Conservation (phyloP, 2,329 filamentous ascomycete species). For the Intubia oerlemansii region DNA sequence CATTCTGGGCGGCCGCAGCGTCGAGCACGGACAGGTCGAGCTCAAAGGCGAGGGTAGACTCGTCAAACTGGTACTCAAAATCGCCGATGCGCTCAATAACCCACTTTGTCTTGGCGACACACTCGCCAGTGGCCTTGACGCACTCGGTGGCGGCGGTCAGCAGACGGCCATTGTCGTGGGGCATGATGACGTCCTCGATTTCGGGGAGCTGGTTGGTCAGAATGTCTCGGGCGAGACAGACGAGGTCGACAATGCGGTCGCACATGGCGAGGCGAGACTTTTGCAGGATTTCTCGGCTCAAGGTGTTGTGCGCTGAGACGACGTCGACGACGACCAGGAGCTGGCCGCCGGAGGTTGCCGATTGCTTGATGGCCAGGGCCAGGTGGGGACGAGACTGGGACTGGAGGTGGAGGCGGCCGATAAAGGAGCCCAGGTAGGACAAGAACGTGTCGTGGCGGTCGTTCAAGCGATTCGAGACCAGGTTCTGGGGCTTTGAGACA, state of each 20-base stretch:
- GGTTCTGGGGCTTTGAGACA: constrained; percentile 40
- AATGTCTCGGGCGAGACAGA: constrained; percentile 61
- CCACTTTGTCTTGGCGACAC: constrained; percentile 65
- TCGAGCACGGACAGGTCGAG: constrained; percentile 36
- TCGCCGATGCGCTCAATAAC: constrained; percentile 79
- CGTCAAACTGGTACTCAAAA: too few relatives aligned
- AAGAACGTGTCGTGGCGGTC: constrained; percentile 72
- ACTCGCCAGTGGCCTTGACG: constrained; percentile 78
- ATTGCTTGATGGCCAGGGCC: constrained; percentile 61
- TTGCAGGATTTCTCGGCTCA: constrained; percentile 43
- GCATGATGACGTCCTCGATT: constrained; percentile 59
- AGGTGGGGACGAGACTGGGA: constrained; percentile 79
- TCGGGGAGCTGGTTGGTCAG: constrained; percentile 47
- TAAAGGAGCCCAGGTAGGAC: constrained; percentile 79
- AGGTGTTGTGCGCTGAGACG: constrained; percentile 56
- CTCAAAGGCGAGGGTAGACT: too few relatives aligned
- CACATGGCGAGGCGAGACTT: constrained; percentile 58
- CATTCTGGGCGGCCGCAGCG: constrained; percentile 15
- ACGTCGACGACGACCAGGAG: constrained; percentile 63
- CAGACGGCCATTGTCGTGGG: constrained; percentile 55
- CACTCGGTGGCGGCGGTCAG: constrained; percentile 66
- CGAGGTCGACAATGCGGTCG: constrained; percentile 56
- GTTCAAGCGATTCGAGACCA: constrained; percentile 68
- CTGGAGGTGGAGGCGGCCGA: constrained; percentile 73
- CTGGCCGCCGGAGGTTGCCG: constrained; percentile 59